These are phyloP conservation scores for Eucalyptus decipiens DNA, from an alignment of 345 rosid genomes.

Conservation along the genomic window DNA sequence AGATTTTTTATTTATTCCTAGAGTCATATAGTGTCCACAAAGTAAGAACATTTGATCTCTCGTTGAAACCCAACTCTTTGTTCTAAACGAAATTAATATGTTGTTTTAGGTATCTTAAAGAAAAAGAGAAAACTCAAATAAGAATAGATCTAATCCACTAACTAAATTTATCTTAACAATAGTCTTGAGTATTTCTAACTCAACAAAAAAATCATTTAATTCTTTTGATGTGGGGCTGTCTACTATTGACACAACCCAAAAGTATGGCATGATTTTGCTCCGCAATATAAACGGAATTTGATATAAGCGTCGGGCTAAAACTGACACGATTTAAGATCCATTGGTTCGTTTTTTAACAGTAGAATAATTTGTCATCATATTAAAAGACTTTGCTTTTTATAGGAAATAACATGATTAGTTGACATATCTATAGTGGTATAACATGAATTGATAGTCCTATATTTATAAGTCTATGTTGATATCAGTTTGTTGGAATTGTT, in stretches of 20 bases:
- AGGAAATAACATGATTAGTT: not conserved
- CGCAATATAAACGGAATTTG: not conserved
- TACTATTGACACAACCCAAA: not conserved
- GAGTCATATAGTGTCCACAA: not conserved
- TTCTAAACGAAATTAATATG: not conserved
- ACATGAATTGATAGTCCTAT: not conserved
- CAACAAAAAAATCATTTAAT: not conserved
- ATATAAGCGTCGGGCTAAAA: not conserved
- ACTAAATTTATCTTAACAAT: not conserved
- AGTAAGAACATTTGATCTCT: not conserved
- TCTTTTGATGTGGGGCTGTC: not conserved
- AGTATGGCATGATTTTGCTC: not conserved
- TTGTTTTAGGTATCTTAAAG: not conserved
- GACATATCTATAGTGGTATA: not conserved
- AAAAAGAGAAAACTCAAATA: not conserved
- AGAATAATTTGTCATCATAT: not conserved
- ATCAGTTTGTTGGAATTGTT: not conserved
- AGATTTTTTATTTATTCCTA: not conserved
- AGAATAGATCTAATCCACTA: not conserved
- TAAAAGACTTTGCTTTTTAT: not conserved
- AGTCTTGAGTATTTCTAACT: not conserved
- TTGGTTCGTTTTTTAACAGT: not conserved
- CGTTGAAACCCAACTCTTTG: not conserved
- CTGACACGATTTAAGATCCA: not conserved
- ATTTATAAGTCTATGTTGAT: not conserved